Evolutionary conservation across 2,329 filamentous ascomycete genomes (phyloP).

Genomic region (Dichotomopilus funicola): DNA sequence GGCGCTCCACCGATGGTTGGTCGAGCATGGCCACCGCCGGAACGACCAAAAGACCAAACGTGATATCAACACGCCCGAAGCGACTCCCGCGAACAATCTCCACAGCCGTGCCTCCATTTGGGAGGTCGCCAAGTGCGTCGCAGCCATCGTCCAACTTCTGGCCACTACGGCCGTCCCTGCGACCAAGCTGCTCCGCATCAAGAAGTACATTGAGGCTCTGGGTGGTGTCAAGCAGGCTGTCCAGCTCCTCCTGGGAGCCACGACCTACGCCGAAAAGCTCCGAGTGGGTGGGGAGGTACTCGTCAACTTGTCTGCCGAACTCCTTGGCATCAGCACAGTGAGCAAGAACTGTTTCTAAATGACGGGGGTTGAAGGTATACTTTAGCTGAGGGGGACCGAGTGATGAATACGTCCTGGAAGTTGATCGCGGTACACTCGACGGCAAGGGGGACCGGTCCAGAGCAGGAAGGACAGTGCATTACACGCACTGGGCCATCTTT

Average conservation of each 20-base stretch:
- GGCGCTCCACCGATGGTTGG: conserved; percentile 20
- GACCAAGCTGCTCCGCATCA: conserved; percentile 24
- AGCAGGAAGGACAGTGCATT: too few species aligned
- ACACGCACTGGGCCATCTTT: too few species aligned
- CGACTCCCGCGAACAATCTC: not conserved
- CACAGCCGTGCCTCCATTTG: conserved; percentile 15
- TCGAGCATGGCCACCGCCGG: conserved; percentile 17
- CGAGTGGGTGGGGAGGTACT: conserved; percentile 22
- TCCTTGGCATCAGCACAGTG: conserved; percentile 20
- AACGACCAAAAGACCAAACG: conserved; percentile 6
- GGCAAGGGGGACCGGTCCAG: too few species aligned
- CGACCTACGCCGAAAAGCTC: conserved; percentile 18
- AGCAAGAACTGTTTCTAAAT: conserved; percentile 22
- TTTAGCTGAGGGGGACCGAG: too few species aligned
- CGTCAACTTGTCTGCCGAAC: conserved; percentile 17
- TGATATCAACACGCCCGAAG: not conserved
- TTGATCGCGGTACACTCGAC: too few species aligned
- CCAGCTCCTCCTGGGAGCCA: conserved; percentile 22
- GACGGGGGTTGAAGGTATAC: too few species aligned
- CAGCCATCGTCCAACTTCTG: conserved; percentile 19
- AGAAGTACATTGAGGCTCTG: conserved; percentile 24
- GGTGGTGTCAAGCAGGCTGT: conserved; percentile 23
- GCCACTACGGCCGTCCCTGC: conserved; percentile 21
- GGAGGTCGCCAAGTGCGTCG: conserved; percentile 22
- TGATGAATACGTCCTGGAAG: too few species aligned